Percentiles rank a stretch among this genome's conserved stretches.
These are phyloP conservation scores for Artemisia tridentata DNA, from an alignment of 129 eudicot genomes.

Conservation along the genomic window DNA sequence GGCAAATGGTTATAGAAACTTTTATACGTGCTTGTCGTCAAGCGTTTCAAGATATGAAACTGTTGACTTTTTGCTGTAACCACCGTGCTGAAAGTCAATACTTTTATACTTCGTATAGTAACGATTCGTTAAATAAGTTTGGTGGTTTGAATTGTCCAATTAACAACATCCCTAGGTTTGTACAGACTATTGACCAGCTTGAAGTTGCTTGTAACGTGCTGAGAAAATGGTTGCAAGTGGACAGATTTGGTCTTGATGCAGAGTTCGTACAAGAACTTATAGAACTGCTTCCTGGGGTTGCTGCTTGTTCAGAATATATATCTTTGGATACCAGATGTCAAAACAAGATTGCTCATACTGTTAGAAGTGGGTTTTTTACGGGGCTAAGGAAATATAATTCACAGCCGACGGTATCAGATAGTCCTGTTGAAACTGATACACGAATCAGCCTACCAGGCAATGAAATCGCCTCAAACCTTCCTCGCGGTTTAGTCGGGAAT, in stretches of 20 bases:
- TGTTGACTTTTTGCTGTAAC: conserved; percentile 53
- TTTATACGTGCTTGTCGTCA: conserved; percentile 52
- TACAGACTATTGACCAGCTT: conserved; percentile 43
- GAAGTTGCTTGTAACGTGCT: conserved; percentile 42
- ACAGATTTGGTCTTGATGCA: conserved; percentile 77
- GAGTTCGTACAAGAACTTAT: conserved; percentile 89
- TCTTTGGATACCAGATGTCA: conserved; percentile 46
- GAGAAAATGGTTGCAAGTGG: conserved; percentile 56
- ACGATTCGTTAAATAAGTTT: conserved; percentile 57
- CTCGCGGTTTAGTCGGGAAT: conserved; percentile 64
- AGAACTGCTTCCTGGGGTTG: conserved; percentile 67
- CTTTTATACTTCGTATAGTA: conserved; percentile 3
- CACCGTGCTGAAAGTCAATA: conserved; percentile 41
- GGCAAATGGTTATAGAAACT: conserved; percentile 62
- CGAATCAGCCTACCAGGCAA: conserved; percentile 56
- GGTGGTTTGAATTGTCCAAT: conserved; percentile 36
- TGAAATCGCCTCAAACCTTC: conserved; percentile 55
- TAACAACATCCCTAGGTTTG: conserved; percentile 36
- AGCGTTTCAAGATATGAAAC: conserved; percentile 46
- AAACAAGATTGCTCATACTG: conserved; percentile 39
- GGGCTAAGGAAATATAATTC: conserved; percentile 39
- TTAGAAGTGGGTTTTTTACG: conserved; percentile 64
- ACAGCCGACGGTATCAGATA: conserved; percentile 31
- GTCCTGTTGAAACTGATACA: conserved; percentile 28
- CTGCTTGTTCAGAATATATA: conserved; percentile 50